Percentiles rank a stretch among this genome's conserved stretches.
Conservation (phyloP, 768 basidiomycete genomes). For the Rubroboletus pulcherrimus region DNA sequence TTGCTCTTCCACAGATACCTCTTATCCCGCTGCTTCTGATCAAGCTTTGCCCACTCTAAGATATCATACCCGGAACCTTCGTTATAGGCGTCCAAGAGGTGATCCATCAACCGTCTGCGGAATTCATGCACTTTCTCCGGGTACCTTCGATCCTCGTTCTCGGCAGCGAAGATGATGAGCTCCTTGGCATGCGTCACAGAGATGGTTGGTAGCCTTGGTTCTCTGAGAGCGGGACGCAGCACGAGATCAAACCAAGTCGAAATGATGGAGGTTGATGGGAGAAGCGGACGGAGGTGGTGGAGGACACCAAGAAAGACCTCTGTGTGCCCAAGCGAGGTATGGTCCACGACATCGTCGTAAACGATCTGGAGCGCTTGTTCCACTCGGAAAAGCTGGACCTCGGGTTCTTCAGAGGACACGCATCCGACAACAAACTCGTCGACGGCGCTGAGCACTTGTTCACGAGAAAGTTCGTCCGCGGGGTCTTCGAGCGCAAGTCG, state of each 20-base stretch:
- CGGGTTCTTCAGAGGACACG: conserved; percentile 44
- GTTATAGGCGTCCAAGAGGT: conserved; percentile 72
- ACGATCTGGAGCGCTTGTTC: conserved; percentile 67
- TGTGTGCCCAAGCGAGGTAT: conserved; percentile 55
- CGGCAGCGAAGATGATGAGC: conserved; percentile 60
- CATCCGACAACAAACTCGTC: conserved; percentile 56
- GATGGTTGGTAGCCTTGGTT: conserved; percentile 59
- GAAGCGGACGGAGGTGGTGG: conserved; percentile 55
- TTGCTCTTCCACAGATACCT: conserved; percentile 71
- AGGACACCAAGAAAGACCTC: conserved; percentile 68
- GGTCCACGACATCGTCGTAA: conserved; percentile 61
- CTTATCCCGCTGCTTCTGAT: conserved; percentile 56
- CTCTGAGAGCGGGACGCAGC: conserved; percentile 72
- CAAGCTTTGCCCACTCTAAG: conserved; percentile 69
- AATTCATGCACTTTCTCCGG: conserved; percentile 60
- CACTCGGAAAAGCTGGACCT: conserved; percentile 43
- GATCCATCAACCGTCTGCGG: conserved; percentile 63
- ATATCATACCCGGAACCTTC: conserved; percentile 71
- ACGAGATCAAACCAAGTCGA: conserved; percentile 80
- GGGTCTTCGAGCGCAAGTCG: conserved; percentile 54
- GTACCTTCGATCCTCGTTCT: conserved; percentile 40
- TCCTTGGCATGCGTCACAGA: conserved; percentile 68
- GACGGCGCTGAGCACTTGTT: conserved; percentile 45
- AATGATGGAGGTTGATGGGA: conserved; percentile 64
- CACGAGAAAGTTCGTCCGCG: conserved; percentile 47